These are phyloP conservation scores for Termitomyces titanicus DNA, from an alignment of 768 basidiomycete species.

Conservation along the genomic window DNA sequence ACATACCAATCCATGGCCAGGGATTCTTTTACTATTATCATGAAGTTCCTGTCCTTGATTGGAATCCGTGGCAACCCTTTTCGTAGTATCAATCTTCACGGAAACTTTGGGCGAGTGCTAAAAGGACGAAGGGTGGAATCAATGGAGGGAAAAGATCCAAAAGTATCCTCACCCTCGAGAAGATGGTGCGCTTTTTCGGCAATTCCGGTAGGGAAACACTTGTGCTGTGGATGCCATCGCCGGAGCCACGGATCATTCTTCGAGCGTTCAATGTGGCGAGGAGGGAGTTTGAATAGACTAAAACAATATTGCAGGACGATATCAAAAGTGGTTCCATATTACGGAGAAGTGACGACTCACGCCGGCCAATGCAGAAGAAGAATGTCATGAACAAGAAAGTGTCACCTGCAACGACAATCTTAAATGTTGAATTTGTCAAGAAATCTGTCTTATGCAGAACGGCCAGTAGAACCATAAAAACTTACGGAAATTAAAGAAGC, in stretches of 20 bases:
- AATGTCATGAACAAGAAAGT: conserved; percentile 58
- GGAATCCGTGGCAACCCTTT: conserved; percentile 43
- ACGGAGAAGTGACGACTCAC: conserved; percentile 33
- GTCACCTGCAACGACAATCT: conserved; percentile 45
- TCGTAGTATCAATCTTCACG: conserved; percentile 53
- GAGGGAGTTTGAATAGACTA: conserved; percentile 61
- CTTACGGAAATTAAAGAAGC: conserved; percentile 50
- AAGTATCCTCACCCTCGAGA: conserved; percentile 26
- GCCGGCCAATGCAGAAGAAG: conserved; percentile 55
- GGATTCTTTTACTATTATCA: conserved; percentile 12
- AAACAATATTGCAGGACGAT: neutral
- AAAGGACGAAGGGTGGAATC: neutral
- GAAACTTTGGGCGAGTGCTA: conserved; percentile 45
- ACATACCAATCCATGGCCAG: conserved; percentile 13
- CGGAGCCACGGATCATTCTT: conserved; percentile 39
- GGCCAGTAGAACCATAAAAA: conserved; percentile 1
- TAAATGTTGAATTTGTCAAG: neutral
- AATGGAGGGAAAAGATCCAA: too few species aligned
- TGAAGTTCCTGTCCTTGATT: conserved; percentile 25
- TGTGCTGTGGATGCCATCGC: conserved; percentile 35
- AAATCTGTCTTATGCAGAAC: neutral
- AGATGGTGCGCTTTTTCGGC: conserved; percentile 27
- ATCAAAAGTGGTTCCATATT: neutral
- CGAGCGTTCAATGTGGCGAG: conserved; percentile 57
- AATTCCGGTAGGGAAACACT: conserved; percentile 39